phyloP scores from a whole-genome alignment of 169 alveolate species.

The Plasmodium sp. region DNA sequence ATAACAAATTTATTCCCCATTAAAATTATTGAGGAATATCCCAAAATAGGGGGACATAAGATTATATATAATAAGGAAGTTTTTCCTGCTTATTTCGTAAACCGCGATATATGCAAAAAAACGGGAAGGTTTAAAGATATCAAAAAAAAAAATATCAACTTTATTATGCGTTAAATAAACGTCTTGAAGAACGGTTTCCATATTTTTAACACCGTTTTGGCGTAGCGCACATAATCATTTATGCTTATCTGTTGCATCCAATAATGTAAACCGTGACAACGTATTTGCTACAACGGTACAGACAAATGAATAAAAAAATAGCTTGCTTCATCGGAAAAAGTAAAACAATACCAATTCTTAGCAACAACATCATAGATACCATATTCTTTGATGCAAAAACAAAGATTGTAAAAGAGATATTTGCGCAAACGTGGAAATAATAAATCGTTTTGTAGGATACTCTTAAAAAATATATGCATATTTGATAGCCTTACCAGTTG shows the following conservation, averaged over 20 bases:
- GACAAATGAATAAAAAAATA: neutral
- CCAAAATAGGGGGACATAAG: too few relatives aligned
- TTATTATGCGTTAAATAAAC: neutral
- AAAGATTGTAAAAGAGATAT: neutral
- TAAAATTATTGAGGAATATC: too few relatives aligned
- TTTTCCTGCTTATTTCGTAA: neutral
- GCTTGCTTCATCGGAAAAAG: neutral
- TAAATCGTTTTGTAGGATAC: neutral
- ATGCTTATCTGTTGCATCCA: neutral
- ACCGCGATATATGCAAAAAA: neutral
- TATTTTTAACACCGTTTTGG: neutral
- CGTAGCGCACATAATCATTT: neutral
- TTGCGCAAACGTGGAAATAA: neutral
- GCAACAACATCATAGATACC: neutral
- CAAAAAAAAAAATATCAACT: neutral
- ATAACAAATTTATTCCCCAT: neutral
- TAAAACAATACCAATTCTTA: neutral
- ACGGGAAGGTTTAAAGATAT: neutral
- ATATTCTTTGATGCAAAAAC: neutral
- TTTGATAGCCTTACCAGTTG: neutral
- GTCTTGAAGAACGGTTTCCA: neutral
- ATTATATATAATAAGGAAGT: too few relatives aligned
- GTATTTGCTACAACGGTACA: neutral
- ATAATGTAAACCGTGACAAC: neutral
- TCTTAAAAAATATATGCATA: neutral